phyloP scores from a whole-genome alignment of 2,329 filamentous ascomycete genomes.

The Phialophora verrucosa region DNA sequence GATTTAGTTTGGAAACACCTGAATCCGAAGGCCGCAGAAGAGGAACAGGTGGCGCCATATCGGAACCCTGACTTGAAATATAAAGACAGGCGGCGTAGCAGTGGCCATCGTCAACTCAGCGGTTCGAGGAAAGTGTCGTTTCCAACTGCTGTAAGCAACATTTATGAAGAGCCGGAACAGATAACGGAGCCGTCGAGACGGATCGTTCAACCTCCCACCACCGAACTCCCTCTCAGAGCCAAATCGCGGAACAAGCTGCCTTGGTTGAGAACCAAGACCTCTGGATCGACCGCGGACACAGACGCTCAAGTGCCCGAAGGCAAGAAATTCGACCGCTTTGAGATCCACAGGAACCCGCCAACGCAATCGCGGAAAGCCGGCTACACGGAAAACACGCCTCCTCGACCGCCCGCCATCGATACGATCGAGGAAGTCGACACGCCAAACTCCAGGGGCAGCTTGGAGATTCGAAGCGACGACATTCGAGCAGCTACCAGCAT shows the following conservation, averaged over 20 bases:
- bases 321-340: constrained; percentile 61
- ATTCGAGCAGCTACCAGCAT: constrained; percentile 91
- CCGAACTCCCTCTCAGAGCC: constrained; percentile 58
- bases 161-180: constrained; percentile 84
- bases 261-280: constrained; percentile 47
- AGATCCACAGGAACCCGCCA: constrained; percentile 84
- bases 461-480: constrained; percentile 84
- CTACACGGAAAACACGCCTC: constrained; percentile 71
- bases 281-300: constrained; percentile 45
- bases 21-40: constrained; percentile 57
- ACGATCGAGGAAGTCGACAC: constrained; percentile 46
- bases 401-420: constrained; percentile 39
- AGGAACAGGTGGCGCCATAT: constrained; percentile 56
- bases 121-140: constrained; percentile 58
- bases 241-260: constrained; percentile 69
- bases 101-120: constrained; percentile 44
- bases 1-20: constrained; percentile 69
- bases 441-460: constrained; percentile 70
- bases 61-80: constrained; percentile 50
- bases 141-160: constrained; percentile 65
- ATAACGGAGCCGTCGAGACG: constrained; percentile 15
- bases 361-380: constrained; percentile 79
- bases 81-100: constrained; percentile 30
- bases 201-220: constrained; percentile 33
- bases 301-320: constrained; percentile 44